phyloP scores from a whole-genome alignment of 1,284 basidiomycete species.

The Singerocomus rubriflavus region DNA sequence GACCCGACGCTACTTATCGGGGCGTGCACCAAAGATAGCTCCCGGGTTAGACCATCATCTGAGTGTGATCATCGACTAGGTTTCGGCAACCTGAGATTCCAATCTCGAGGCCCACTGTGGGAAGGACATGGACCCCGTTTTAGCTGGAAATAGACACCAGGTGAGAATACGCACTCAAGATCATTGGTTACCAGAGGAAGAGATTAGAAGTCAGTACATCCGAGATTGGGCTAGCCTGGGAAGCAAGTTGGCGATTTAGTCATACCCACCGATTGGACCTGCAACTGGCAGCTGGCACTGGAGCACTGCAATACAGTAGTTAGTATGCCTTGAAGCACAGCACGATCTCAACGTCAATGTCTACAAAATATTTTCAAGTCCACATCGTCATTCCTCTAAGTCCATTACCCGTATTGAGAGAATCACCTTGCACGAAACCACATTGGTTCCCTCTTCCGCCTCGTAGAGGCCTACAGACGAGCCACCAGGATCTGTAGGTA shows the following conservation, averaged over 20 bases:
- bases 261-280: background rate
- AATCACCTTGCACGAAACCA: no score
- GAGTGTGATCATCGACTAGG: conserved; percentile 1
- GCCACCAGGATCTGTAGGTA: no score
- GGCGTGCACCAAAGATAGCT: conserved; percentile 9
- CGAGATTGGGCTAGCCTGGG: background rate
- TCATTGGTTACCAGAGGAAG: background rate
- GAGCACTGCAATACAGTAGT: no score
- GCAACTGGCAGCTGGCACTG: no score
- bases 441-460: no score
- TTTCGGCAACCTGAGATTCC: conserved; percentile 15
- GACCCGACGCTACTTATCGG: background rate
- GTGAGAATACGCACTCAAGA: background rate
- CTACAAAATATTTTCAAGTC: no score
- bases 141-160: background rate
- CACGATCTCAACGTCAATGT: no score
- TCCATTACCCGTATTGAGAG: no score
- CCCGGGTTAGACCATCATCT: conserved; percentile 12
- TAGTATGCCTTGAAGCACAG: no score
- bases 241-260: background rate
- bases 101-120: conserved; percentile 1
- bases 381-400: no score
- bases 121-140: background rate
- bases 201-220: background rate
- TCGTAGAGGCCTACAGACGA: no score